Evolutionary conservation across 345 rosid species (phyloP).

Genomic region (Sonneratia caseolaris): DNA sequence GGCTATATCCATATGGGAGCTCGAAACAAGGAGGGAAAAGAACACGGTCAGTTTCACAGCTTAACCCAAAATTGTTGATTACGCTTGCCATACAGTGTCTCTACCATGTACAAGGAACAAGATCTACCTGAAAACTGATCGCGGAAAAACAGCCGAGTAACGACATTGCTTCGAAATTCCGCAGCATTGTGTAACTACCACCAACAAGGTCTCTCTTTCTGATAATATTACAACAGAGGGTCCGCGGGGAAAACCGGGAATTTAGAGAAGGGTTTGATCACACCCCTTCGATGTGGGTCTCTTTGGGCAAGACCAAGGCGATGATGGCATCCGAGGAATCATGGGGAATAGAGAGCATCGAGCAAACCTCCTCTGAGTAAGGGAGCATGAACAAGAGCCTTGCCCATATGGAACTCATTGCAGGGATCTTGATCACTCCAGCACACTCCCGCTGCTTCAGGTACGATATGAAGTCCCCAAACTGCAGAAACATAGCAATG

Average conservation of each 20-base stretch:
- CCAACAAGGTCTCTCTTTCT: background rate
- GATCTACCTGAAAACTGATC: background rate
- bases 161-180: background rate
- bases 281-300: constrained; percentile 61
- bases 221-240: background rate
- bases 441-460: constrained; percentile 95
- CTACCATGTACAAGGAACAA: background rate
- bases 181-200: constrained; percentile 1
- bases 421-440: constrained; percentile 90
- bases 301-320: constrained; percentile 84
- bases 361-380: constrained; percentile 57
- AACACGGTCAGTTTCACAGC: background rate
- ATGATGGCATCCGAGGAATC: constrained; percentile 48
- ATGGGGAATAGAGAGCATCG: constrained; percentile 60
- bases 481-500: constrained; percentile 28
- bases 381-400: constrained; percentile 94
- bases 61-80: constrained; percentile 6
- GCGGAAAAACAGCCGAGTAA: background rate
- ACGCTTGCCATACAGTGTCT: background rate
- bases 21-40: background rate
- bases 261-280: constrained; percentile 16
- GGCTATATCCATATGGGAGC: background rate
- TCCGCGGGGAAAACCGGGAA: background rate
- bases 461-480: constrained; percentile 84
- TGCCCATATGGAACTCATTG: constrained; percentile 64